A percentile compares a stretch with the other conserved stretches of the same genome.
Conservation (phyloP, 257 asterid genomes). For the Fraxinus cuspidata region DNA sequence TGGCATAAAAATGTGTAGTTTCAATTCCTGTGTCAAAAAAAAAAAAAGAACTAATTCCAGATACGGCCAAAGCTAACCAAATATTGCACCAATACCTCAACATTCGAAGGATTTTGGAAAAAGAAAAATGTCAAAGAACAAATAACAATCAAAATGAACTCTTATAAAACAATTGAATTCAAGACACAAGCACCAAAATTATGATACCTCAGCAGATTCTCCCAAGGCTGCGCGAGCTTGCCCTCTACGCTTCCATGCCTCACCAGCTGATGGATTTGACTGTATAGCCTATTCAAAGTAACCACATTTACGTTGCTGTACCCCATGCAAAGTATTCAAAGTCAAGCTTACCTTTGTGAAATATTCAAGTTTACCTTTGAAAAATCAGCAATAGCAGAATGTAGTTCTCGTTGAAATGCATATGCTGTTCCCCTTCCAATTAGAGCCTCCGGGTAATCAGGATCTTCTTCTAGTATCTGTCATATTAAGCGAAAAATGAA, state of each 20-base stretch:
- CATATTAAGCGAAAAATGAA: slow-evolving; percentile 26
- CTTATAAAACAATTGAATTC: slow-evolving; percentile 3
- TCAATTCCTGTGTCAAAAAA: not conserved
- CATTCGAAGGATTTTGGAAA: not conserved
- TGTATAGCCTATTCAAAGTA: slow-evolving; percentile 70
- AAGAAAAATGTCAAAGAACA: slow-evolving; percentile 12
- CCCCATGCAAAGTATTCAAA: slow-evolving; percentile 13
- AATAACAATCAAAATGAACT: slow-evolving; percentile 1
- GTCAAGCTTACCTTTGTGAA: slow-evolving; percentile 66
- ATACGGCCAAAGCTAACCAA: slow-evolving; percentile 17
- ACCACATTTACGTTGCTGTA: slow-evolving; percentile 24
- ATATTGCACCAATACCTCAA: slow-evolving; percentile 11
- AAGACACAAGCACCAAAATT: slow-evolving; percentile 8
- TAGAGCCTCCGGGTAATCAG: slow-evolving; percentile 92
- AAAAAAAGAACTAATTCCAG: slow-evolving; percentile 17
- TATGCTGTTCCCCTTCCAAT: slow-evolving; percentile 98
- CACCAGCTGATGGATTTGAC: slow-evolving; percentile 91
- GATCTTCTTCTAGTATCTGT: slow-evolving; percentile 87
- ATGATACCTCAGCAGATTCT: slow-evolving; percentile 80
- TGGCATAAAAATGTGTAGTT: not conserved
- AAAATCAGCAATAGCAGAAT: slow-evolving; percentile 94
- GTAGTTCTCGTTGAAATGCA: slow-evolving; percentile 95
- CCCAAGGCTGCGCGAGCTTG: slow-evolving; percentile 99
- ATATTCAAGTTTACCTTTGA: slow-evolving; percentile 65
- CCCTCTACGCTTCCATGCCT: slow-evolving; percentile 99